These are phyloP conservation scores for Podospora bellae-mahoneyi DNA, from an alignment of 495 filamentous ascomycete species.

Conservation along the genomic window DNA sequence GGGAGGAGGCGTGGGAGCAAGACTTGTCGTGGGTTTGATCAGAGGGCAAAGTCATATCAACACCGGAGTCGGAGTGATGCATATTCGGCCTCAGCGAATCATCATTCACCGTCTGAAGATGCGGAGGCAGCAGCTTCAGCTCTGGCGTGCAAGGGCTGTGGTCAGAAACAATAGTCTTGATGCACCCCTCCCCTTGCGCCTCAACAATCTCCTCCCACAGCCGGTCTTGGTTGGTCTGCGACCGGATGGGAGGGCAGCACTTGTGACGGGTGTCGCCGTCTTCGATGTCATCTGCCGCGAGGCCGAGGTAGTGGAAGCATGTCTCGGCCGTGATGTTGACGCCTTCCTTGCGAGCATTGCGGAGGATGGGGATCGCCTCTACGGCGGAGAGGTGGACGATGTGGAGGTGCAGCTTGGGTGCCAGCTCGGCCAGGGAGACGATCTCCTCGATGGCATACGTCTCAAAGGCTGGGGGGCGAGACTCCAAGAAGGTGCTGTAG, in stretches of 20 bases:
- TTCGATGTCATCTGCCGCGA: conserved; percentile 79
- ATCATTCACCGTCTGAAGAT: conserved; percentile 43
- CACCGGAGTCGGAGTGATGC: conserved; percentile 45
- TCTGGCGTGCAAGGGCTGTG: conserved; percentile 95
- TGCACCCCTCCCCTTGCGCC: conserved; percentile 60
- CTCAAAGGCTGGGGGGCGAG: conserved; percentile 85
- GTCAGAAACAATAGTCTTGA: conserved; percentile 93
- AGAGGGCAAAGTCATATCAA: conserved; percentile 41
- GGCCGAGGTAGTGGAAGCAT: conserved; percentile 95
- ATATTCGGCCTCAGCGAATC: conserved; percentile 32
- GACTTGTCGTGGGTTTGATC: conserved; percentile 11
- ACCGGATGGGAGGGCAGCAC: conserved; percentile 94
- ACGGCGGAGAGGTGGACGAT: conserved; percentile 93
- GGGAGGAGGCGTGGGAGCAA: background rate
- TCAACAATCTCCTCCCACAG: conserved; percentile 80
- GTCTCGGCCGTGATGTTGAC: conserved; percentile 94
- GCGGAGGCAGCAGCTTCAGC: conserved; percentile 78
- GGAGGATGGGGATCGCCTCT: conserved; percentile 86
- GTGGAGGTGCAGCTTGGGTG: conserved; percentile 81
- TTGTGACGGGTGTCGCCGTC: conserved; percentile 95
- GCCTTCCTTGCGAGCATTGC: conserved; percentile 70
- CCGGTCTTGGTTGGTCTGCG: conserved; percentile 75
- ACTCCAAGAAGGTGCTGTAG: conserved; percentile 90
- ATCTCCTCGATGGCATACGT: conserved; percentile 88
- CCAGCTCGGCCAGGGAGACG: conserved; percentile 71